Evolutionary conservation across 345 rosid genomes (phyloP).

Genomic region (Rhizophora mangle): DNA sequence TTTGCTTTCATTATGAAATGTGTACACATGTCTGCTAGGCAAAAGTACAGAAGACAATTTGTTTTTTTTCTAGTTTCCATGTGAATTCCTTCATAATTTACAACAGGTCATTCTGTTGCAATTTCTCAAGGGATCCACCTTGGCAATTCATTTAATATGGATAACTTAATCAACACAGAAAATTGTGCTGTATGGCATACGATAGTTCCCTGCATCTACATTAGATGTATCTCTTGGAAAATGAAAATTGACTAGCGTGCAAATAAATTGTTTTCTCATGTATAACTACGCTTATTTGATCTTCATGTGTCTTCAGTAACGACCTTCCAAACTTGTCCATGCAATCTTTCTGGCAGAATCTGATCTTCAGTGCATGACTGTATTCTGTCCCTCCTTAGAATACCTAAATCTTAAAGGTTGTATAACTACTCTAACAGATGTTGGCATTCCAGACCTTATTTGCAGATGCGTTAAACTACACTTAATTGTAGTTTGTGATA

Average conservation of each 20-base stretch:
- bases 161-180: no score
- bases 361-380: slow-evolving; percentile 45
- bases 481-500: slow-evolving; percentile 65
- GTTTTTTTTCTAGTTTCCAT: no score
- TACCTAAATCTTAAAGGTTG: slow-evolving; percentile 74
- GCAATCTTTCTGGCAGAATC: slow-evolving; percentile 45
- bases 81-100: no score
- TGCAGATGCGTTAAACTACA: slow-evolving; percentile 41
- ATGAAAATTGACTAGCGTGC: background rate
- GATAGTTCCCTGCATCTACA: background rate
- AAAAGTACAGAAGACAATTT: no score
- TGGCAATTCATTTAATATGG: background rate
- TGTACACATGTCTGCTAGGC: background rate
- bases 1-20: background rate
- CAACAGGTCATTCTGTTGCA: no score
- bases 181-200: background rate
- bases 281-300: background rate
- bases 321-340: slow-evolving; percentile 9
- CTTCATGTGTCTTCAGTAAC: slow-evolving; percentile 4
- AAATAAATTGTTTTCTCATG: background rate
- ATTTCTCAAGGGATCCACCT: background rate
- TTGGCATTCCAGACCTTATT: slow-evolving; percentile 53
- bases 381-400: slow-evolving; percentile 41
- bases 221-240: slow-evolving; percentile 1
- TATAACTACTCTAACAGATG: slow-evolving; percentile 51